Evolutionary conservation across 768 basidiomycete genomes (phyloP), one percentile per base, ranked within the genome.

Genomic region (Russula dissimulans): DNA sequence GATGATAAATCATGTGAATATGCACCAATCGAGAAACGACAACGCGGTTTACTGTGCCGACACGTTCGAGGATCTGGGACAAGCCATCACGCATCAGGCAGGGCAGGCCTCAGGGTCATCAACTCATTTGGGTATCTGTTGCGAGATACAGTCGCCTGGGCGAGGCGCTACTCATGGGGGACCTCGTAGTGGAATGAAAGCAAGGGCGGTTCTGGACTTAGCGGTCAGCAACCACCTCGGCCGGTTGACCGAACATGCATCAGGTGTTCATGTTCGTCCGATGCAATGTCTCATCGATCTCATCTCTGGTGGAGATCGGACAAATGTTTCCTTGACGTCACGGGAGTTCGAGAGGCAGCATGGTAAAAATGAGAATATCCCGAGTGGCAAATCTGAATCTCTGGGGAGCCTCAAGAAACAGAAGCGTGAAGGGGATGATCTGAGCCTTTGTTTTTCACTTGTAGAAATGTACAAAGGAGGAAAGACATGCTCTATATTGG

Each of bases 281-380:
- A 57, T 57, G n/a, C 15, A 36, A 57, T 50, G 22, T 45, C 50
- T 52, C 32, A n/a, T 36, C 10, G 10, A 36, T 36, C 34, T 36
- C 34, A 36, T 36, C 48, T 22, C 44, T 44, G 49, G 43, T 50
- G 42, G n/a, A 34, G 56, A 57, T 62, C 39, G 61, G 56, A 62
- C 46, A 29, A n/a, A 42, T 32, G 34, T 49, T 53, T 52, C 32
- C 41, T 42, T 36, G 8, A 57, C 31, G 32, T 14, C 18, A 18
- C n/a, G n/a, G 43, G 53, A 42, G 15, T 41, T 18, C 50, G 11
- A 9, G 47, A 31, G 22, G 29, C 26, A 39, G 47, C 26, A 42
- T 18, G 38, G 38, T 44, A 47, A 22, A 34, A 45, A 44, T 29
- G 54, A 38, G 34, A 29, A 43, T 34, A 12, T 44, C n/a, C 15